Evolutionary conservation across 1,139 yeast species (phyloP).

Genomic region (Sugiyamaella pinicola): DNA sequence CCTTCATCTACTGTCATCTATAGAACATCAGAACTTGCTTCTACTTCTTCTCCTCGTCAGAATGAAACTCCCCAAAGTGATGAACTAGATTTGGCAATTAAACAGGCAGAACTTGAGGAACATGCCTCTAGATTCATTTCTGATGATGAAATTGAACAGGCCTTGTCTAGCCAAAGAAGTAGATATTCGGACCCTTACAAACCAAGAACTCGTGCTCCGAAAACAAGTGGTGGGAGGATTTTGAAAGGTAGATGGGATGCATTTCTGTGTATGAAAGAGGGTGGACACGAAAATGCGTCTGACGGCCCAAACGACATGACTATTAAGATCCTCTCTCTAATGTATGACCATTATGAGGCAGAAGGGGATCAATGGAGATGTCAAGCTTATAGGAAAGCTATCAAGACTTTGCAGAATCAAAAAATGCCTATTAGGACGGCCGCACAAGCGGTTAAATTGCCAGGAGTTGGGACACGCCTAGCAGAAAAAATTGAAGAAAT

Average conservation of each 20-base stretch:
- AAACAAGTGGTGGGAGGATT: constrained; percentile 11
- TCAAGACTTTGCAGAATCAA: constrained; percentile 43
- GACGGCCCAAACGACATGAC: constrained; percentile 43
- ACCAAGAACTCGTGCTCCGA: not conserved
- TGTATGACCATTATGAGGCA: constrained; percentile 46
- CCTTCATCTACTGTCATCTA: not conserved
- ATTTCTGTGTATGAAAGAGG: constrained; percentile 24
- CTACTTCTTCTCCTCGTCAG: not conserved
- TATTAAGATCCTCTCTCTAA: constrained; percentile 43
- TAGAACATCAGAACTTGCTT: not conserved
- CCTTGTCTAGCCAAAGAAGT: constrained; percentile 1
- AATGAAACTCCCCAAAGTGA: constrained; percentile 11
- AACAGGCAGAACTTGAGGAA: constrained; percentile 23
- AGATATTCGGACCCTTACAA: constrained; percentile 3
- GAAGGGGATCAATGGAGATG: constrained; percentile 50
- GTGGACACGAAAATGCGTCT: constrained; percentile 9
- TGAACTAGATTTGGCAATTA: constrained; percentile 29
- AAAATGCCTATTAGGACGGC: constrained; percentile 44
- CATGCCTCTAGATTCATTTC: constrained; percentile 14
- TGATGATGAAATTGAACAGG: constrained; percentile 14
- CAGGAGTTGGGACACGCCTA: constrained; percentile 51
- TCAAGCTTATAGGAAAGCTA: constrained; percentile 53
- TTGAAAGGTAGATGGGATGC: constrained; percentile 19
- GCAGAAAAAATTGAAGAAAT: constrained; percentile 55
- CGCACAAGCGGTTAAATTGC: constrained; percentile 47